phyloP scores from a whole-genome alignment of 768 basidiomycete genomes.

The Xerocomus brunneocitrinus region DNA sequence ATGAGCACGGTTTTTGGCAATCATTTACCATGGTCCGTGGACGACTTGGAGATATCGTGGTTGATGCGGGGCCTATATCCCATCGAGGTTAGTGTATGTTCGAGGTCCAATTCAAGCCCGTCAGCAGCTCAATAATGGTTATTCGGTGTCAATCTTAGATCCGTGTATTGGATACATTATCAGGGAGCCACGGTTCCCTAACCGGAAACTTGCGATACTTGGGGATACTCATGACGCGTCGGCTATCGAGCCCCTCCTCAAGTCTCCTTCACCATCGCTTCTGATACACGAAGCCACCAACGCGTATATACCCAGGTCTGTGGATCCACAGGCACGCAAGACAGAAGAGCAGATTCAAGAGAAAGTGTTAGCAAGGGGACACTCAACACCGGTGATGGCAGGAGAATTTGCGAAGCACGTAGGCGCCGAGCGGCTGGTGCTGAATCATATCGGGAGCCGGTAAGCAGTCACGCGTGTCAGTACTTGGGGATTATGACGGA shows the following conservation, averaged over 20 bases:
- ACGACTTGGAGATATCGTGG: constrained; percentile 40
- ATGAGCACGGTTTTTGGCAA: constrained; percentile 61
- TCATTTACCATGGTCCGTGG: constrained; percentile 42
- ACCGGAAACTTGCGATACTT: constrained; percentile 66
- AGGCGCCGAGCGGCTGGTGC: constrained; percentile 54
- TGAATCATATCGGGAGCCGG: constrained; percentile 79
- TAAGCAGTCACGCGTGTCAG: constrained; percentile 25
- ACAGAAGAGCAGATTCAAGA: constrained; percentile 38
- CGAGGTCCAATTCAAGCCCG: background rate
- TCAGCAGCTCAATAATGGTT: background rate
- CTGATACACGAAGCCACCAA: constrained; percentile 87
- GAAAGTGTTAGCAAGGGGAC: constrained; percentile 62
- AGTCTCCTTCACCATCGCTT: constrained; percentile 49
- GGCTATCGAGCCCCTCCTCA: constrained; percentile 53
- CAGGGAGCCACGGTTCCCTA: constrained; percentile 45
- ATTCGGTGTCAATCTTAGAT: constrained; percentile 38
- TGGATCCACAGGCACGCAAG: constrained; percentile 47
- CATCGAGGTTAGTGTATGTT: constrained; percentile 58
- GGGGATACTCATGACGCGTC: constrained; percentile 74
- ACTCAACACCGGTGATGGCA: constrained; percentile 76
- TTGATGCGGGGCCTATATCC: constrained; percentile 70
- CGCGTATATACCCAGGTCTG: constrained; percentile 53
- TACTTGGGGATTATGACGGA: background rate
- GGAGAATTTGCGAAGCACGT: constrained; percentile 65
- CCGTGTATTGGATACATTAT: constrained; percentile 80